Evolutionary conservation across 306 rosid species (phyloP), one percentile per base, ranked within the genome.

Genomic region (Quercus dentata): DNA sequence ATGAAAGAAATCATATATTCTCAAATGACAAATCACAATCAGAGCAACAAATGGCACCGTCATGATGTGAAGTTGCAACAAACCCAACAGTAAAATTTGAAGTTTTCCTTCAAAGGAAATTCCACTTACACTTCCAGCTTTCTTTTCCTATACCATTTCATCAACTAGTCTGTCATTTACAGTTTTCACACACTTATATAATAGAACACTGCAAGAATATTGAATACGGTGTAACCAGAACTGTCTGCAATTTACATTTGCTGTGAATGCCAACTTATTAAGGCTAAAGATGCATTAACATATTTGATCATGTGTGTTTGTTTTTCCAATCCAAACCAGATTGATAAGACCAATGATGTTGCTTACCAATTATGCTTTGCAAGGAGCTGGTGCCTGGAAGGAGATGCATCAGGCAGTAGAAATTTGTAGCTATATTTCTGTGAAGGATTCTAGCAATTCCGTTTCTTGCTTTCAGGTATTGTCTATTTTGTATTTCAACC

Each of bases 91-190:
- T 65, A 28, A 65, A 73, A 83, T 74, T 78, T 84, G 56, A 70
- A 80, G 82, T 83, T 70, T 80, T 85, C 84, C 94, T 90, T 90
- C 86, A 77, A 90, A 86, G 89, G 87, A 75, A 86, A 82, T 71
- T 84, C 56, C 78, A 74, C 14, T 73, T 74, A 44, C 80, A 69
- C 75, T 79, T 59, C 38, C 84, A 64, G 68, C 28, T 46, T 77
- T 63, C 49, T 69, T 25, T 77, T 30, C 73, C 59, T 2, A 41
- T 41, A 30, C 14, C 21, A 62, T 62, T 62, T 62, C 69, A 62
- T 62, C 69, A 27, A 62, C 69, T 14, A 4, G 30, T 20, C 64
- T 58, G 64, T 58, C 64, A 11, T 58, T 21, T 58, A 21, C 14
- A 49, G 54, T 1, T 49, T 49, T 3, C 14, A 49, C 52, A 11